Conservation (phyloP, 108 stramenopile genomes). For the Poteriospumella lacustris region DNA sequence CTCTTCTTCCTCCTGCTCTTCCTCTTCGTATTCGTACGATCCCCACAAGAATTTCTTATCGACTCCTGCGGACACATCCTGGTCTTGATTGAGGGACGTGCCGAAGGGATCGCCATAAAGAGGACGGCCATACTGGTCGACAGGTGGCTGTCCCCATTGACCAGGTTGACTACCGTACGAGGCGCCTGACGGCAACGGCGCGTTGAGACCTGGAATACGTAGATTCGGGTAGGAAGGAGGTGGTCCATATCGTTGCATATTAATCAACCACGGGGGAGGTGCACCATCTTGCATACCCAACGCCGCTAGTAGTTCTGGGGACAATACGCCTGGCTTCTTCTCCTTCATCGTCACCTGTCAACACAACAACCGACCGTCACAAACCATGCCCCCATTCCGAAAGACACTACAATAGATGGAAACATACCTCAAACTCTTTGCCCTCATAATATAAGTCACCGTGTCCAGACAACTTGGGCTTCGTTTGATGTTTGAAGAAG, state of each 20-base stretch:
- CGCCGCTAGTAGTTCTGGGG: conserved; percentile 67
- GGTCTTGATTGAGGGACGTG: conserved; percentile 20
- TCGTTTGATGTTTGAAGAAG: conserved; percentile 95
- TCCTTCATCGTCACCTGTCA: conserved; percentile 31
- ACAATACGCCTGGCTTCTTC: conserved; percentile 54
- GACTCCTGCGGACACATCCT: conserved; percentile 39
- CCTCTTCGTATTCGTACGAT: conserved; percentile 52
- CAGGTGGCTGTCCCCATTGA: conserved; percentile 98
- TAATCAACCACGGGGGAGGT: conserved; percentile 98
- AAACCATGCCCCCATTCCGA: background rate
- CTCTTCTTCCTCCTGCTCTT: conserved; percentile 62
- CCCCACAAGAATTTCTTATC: conserved; percentile 43
- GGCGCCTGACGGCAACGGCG: conserved; percentile 80
- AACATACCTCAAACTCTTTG: conserved; percentile 79
- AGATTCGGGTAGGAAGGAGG: conserved; percentile 86
- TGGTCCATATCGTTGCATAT: conserved; percentile 98
- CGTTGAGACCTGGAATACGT: conserved; percentile 91
- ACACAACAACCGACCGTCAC: background rate
- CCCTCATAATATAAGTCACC: conserved; percentile 97
- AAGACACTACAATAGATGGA: background rate
- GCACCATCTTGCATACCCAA: conserved; percentile 67
- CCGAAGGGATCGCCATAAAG: conserved; percentile 86
- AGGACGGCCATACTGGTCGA: conserved; percentile 79
- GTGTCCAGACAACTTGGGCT: conserved; percentile 58
- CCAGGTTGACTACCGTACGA: conserved; percentile 87